Evolutionary conservation across 164 flowering plant genomes (phyloP).

Genomic region (Warburgia ugandensis): DNA sequence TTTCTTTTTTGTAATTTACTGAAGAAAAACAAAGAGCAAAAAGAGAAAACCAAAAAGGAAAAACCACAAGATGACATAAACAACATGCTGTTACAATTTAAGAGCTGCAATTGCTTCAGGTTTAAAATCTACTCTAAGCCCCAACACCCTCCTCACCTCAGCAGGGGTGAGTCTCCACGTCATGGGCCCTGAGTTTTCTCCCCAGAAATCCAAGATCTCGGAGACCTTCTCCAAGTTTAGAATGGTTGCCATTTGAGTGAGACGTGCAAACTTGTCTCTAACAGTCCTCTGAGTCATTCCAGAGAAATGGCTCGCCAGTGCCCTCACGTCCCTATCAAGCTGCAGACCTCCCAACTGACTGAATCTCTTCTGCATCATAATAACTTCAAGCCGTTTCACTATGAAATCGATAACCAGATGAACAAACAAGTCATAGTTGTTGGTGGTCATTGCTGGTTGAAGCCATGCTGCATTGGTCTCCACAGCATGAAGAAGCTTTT

Average conservation of each 20-base stretch:
- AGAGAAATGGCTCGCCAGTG: conserved; percentile 85
- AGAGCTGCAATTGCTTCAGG: conserved; percentile 87
- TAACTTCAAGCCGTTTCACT: conserved; percentile 89
- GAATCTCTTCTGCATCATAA: conserved; percentile 95
- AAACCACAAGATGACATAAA: not conserved
- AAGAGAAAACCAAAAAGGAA: not conserved
- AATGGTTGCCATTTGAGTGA: conserved; percentile 94
- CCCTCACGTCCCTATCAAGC: conserved; percentile 81
- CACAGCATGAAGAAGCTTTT: conserved; percentile 83
- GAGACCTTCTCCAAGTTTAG: conserved; percentile 94
- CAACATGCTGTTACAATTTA: conserved; percentile 49
- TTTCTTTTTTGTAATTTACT: too few species aligned
- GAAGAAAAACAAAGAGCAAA: conserved; percentile 4
- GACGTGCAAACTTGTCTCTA: conserved; percentile 92
- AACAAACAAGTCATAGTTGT: conserved; percentile 73
- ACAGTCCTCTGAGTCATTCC: conserved; percentile 92
- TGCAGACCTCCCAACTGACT: conserved; percentile 95
- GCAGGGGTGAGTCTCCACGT: conserved; percentile 98
- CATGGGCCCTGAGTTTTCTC: conserved; percentile 98
- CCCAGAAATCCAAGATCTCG: conserved; percentile 99
- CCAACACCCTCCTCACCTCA: conserved; percentile 86
- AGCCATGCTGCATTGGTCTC: conserved; percentile 85
- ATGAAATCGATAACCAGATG: conserved; percentile 79
- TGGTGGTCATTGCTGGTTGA: conserved; percentile 75
- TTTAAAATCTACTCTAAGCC: conserved; percentile 85